Percentiles rank a stretch among this genome's conserved stretches.
phyloP scores from a whole-genome alignment of 371 early-diverging fungal species.

The Zychaea mexicana region DNA sequence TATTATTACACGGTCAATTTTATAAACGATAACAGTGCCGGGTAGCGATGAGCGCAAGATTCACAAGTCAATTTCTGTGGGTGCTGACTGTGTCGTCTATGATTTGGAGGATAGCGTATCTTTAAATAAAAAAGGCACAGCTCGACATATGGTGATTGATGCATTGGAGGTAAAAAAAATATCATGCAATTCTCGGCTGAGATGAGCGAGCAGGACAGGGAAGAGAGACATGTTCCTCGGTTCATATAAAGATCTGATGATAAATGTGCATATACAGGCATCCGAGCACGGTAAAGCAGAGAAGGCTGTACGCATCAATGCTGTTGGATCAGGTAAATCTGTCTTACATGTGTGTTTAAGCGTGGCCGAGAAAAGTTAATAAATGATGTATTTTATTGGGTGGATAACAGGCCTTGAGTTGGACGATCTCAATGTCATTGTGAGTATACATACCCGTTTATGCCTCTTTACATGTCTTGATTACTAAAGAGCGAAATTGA shows the following conservation, averaged over 20 bases:
- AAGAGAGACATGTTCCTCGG: too few relatives aligned
- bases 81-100: slow-evolving; percentile 83
- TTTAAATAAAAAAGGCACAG: slow-evolving; percentile 76
- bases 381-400: too few relatives aligned
- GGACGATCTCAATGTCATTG: slow-evolving; percentile 82
- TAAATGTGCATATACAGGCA: slow-evolving; percentile 35
- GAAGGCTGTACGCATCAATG: slow-evolving; percentile 87
- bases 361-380: too few relatives aligned
- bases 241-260: too few relatives aligned
- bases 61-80: slow-evolving; percentile 67
- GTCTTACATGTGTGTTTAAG: neutral
- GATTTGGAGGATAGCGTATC: slow-evolving; percentile 94
- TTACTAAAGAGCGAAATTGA: neutral
- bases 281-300: slow-evolving; percentile 72
- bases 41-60: slow-evolving; percentile 92
- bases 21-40: slow-evolving; percentile 58
- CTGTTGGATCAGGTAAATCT: slow-evolving; percentile 74
- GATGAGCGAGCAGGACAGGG: too few relatives aligned
- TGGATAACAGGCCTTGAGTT: slow-evolving; percentile 62
- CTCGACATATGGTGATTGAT: slow-evolving; percentile 74
- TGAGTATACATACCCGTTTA: too few relatives aligned
- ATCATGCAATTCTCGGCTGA: neutral
- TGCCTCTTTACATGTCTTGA: neutral
- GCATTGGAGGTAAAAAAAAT: slow-evolving; percentile 63
- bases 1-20: neutral